Evolutionary conservation across 805 yeast genomes (phyloP), one percentile per base, ranked within the genome.

Genomic region (Starmerella powellii): DNA sequence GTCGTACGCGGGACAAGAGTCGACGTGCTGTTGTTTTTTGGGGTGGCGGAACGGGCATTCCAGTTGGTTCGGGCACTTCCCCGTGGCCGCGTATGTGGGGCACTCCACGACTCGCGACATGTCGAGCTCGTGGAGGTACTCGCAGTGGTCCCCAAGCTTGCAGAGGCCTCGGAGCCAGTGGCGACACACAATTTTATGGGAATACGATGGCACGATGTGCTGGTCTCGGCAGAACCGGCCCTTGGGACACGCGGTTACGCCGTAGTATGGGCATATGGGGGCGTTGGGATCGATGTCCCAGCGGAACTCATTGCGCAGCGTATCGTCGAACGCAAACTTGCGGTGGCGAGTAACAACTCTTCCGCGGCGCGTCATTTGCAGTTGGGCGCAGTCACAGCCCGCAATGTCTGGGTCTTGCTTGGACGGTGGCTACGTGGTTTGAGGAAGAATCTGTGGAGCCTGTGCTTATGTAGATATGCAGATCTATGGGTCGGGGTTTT

Each of bases 81-180:
- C 69, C 51, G 75, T 76, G 59, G 84, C 78, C 34, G 85, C 71
- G 61, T 74, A 88, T 61, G 84, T 83, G 19, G 85, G 73, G 61
- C 99, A 91, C 61, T 91, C 98, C 3, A 97, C 97, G 94, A 91
- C 88, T 62, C 83, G 85, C 46, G 94, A 70, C 53, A 91, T 64
- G 57, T 91, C 88, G 57, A 87, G 87, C 59, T 91, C 99, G 62
- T 91, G 99, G 34, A 91, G 64, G 56, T 84, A 91, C 65, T 91
- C 99, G 62, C 99, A 91, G 51, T 83, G 84, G 53, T 86, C 94
- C 38, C 93, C 94, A 67, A 88, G 88, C 64, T 91, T 91, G 63
- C 99, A 91, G 28, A 91, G 71, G 0, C 99, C 99, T 51, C 96
- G 73, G 28, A 91, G 73, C 99, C 98, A 91, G 66, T 91, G 96